Base-by-base conservation (phyloP, 2,329 filamentous ascomycete species). In the Aspergillus luchuensis region DNA sequence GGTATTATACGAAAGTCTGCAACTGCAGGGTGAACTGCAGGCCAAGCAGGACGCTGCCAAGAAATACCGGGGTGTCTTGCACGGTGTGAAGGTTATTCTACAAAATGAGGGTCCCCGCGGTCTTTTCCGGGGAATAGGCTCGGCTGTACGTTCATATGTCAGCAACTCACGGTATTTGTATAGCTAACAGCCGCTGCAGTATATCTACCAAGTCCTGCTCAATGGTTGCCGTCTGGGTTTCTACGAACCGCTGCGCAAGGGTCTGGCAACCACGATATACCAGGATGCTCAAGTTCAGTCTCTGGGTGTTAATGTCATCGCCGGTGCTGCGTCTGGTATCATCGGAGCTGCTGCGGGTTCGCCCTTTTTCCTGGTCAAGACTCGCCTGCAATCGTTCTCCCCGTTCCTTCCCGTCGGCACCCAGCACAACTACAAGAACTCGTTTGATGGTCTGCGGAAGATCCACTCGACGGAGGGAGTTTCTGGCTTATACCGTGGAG, bases 291-390 rank as follows among this genome's bases (percentile, higher is more conserved):
- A 84, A n/a, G 85, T 89, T 28, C 95, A 99, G 78, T 94, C 88
- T 67, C 85, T 98, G 60, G 90, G 87, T 38, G 85, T 98, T 78
- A 99, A 99, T 80, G 92, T 99, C 82, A 89, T 97, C 75, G 90
- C 92, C 59, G 95, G 95, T 69, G 95, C 95, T 19, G 82, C 86
- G 11, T 97, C 92, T 3, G 95, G 95, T 57, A 87, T 99, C 64
- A 85, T 99, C 60, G 95, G 95, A 66, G 95, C 94, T 8, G 91
- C 91, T n/a, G 90, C 91, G 21, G 95, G 94, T 41, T 96, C 91
- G 57, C 95, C 95, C 2, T 98, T 99, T 79, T 99, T 99, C 84
- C 87, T 99, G 57, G 90, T 98, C 76, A 99, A 99, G 83, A 99
- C 95, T 3, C 87, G 95, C 47, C 83, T 99, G 60, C 95, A 99